Evolutionary conservation across 345 rosid genomes (phyloP).

Genomic region (Syzygium jambos): DNA sequence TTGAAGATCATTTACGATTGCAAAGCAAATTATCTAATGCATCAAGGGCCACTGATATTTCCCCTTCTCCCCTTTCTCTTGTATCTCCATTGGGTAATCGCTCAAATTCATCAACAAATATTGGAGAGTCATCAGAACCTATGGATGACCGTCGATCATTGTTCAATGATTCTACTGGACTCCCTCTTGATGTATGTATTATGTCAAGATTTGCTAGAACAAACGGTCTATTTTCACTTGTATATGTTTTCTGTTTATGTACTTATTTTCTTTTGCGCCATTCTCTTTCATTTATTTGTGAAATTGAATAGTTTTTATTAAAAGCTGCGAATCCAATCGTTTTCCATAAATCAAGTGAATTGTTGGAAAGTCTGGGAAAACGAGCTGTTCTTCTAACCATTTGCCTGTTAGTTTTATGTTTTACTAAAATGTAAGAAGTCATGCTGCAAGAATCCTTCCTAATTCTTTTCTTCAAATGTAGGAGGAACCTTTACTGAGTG

Average conservation of each 20-base stretch:
- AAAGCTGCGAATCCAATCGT: background rate
- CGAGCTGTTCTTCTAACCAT: background rate
- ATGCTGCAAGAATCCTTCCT: background rate
- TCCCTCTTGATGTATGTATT: conserved; percentile 82
- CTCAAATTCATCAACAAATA: conserved; percentile 32
- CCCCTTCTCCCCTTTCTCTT: conserved; percentile 73
- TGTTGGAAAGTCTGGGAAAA: background rate
- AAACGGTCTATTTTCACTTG: background rate
- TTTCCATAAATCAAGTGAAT: background rate
- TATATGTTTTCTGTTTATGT: background rate
- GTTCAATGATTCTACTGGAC: conserved; percentile 58
- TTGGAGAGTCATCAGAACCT: conserved; percentile 48
- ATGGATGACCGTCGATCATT: conserved; percentile 45
- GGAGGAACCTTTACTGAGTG: background rate
- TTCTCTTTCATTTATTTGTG: background rate
- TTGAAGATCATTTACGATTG: conserved; percentile 94
- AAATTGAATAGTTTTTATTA: background rate
- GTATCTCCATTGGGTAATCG: conserved; percentile 43
- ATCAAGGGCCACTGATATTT: conserved; percentile 36
- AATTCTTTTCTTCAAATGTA: background rate
- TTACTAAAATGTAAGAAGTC: background rate
- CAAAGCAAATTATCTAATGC: conserved; percentile 85
- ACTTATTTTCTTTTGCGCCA: background rate
- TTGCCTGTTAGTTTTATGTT: background rate
- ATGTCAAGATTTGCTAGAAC: background rate